Evolutionary conservation across 176 grass and related monocot genomes (phyloP), one percentile per base, ranked within the genome.

Genomic region (Eragrostis curvula): DNA sequence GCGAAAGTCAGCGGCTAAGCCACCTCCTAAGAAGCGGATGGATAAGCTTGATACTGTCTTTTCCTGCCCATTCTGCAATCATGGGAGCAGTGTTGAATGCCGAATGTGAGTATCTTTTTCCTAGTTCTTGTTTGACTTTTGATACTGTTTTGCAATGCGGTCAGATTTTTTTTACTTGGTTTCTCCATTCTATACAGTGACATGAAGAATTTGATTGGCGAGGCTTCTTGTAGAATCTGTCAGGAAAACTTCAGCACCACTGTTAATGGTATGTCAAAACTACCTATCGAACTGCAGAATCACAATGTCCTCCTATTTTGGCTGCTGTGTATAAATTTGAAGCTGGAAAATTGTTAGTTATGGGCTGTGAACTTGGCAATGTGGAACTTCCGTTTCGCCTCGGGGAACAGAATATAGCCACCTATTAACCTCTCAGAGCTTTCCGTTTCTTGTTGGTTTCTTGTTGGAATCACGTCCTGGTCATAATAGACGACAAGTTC

Each of bases 221-320:
- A 97, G 64, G 94, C 89, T 5, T 86, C 79, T n/a, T 97, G 94
- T 47, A 68, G 85, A 60, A 97, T 97, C 83, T 97, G 94, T 41
- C 91, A 91, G 40, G 94, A 94, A 80, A 92, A 66, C 70, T 97
- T 94, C 79, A 97, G 94, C 75, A 97, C 89, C 39, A 92, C 87
- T 4, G 83, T 92, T 61, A 94, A 89, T 62, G 94, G 94, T 94
- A 91, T 72, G 83, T 18, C 11, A 12, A n/a, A 81, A 81, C 57
- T 65, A 48, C 71, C 39, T 52, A 39, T 75, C 48, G 11, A 57
- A 81, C 20, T 89, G 24, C 29, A 79, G 0, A 30, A 21, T 49
- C 29, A 79, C 0, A 30, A 21, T 49, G 5, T 62, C 48, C 6
- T 36, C 61, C 52, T 74, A 46, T 56, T 27, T 47, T 36, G 45